Base-by-base conservation (phyloP, 176 grass and related monocot species). In the Oropetium thomaeum region DNA sequence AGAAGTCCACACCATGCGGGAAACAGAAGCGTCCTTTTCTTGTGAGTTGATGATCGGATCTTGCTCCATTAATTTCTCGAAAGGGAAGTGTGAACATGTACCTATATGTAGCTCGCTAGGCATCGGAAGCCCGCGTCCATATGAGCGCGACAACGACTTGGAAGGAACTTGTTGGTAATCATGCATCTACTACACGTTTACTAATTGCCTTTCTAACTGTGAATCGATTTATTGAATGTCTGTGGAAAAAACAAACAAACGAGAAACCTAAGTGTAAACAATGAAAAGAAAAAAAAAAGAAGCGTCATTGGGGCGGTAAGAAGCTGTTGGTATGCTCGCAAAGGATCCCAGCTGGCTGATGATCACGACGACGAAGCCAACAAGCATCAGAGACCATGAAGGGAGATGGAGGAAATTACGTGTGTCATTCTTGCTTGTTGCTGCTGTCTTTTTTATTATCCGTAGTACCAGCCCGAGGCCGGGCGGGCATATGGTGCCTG, bases 31-130 rank as follows among this genome's bases (percentile, higher is more conserved):
- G 37, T 77, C 23, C 25, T 40, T 23, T 60, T 74, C 49, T 48
- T 72, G 2, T 26, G 59, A 38, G 42, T 64, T 62, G 43, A 12
- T n/a, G n/a, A n/a, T n/a, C n/a, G 20, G 74, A 51, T 58, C 16
- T 79, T 58, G 47, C 4, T 11, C 45, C 16, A 65, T 73, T 28
- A 62, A 22, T 58, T 26, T 74, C 13, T 28, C 40, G 83, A 81
- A 62, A 80, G 20, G 61, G 77, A 81, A 86, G 70, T 86, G 70
- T 86, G 77, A 76, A 76, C 47, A 44, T 7, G 8, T 70, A 20
- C 60, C 58, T 13, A 34, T 38, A 47, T 52, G 19, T 65, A 65
- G 74, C 7, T 51, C n/a, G n/a, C n/a, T n/a, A 38, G 14, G 31
- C 48, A 77, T 39, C 57, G 7, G 8, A 51, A 51, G 32, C 62